Conservation (phyloP, 2,329 filamentous ascomycete genomes). For the Talaromyces sp. region DNA sequence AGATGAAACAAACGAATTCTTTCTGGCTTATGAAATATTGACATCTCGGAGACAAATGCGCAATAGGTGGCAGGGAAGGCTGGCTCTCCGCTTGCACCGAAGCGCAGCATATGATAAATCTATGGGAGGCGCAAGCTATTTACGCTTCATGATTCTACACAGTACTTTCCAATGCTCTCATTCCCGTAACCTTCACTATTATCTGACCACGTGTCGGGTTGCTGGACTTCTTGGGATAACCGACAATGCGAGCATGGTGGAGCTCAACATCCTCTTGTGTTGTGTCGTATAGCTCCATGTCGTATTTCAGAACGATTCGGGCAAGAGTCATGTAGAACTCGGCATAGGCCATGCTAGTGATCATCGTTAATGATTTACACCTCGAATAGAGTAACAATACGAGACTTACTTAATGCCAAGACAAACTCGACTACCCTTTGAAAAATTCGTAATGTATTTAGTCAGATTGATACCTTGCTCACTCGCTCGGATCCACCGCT, state of each 20-base stretch:
- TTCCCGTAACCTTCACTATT: constrained; percentile 1
- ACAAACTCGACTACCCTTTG: constrained; percentile 3
- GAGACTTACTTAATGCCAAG: constrained; percentile 1
- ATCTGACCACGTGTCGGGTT: not conserved
- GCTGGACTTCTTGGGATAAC: not conserved
- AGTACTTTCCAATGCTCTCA: not conserved
- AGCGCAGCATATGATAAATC: no score
- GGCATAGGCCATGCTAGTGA: constrained; percentile 7
- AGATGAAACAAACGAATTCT: no score
- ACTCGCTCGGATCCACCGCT: constrained; percentile 23
- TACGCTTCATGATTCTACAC: no score
- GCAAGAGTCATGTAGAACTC: constrained; percentile 4
- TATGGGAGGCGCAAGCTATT: no score
- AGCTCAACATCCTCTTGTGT: constrained; percentile 7
- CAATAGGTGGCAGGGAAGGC: no score
- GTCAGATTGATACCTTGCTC: not conserved
- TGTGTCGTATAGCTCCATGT: constrained; percentile 6
- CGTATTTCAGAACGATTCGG: not conserved
- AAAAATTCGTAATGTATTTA: constrained; percentile 1
- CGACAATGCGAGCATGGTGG: not conserved
- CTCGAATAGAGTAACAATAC: no score
- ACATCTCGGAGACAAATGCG: no score
- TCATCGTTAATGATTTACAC: no score
- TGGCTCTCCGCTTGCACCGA: no score
- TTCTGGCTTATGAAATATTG: no score